Conservation (phyloP, 129 eudicot genomes). For the Chrysanthemum lavandulifolium region DNA sequence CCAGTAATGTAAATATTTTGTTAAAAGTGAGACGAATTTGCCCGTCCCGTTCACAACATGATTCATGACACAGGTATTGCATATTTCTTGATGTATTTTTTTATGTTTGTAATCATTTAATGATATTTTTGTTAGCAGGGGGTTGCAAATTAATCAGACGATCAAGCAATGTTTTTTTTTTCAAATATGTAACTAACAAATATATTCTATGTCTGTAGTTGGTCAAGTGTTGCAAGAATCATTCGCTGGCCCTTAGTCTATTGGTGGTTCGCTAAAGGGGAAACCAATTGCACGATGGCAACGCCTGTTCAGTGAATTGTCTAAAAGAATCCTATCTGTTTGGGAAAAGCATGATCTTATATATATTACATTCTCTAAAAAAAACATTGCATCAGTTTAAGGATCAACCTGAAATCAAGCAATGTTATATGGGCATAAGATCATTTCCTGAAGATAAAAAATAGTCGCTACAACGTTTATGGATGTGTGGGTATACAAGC, state of each 20-base stretch:
- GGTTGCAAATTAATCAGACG: no score
- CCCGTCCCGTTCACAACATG: no score
- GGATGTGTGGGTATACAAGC: no score
- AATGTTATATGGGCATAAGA: conserved; percentile 33
- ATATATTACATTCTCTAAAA: conserved; percentile 18
- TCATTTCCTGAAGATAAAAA: conserved; percentile 39
- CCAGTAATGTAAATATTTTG: no score
- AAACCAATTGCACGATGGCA: conserved; percentile 25
- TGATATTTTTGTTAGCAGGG: no score
- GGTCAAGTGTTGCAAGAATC: conserved; percentile 29
- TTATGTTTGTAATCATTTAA: no score
- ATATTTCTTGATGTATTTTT: no score
- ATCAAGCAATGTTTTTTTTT: no score
- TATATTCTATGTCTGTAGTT: conserved; percentile 12
- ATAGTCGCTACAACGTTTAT: not conserved
- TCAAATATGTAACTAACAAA: not conserved
- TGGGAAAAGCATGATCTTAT: conserved; percentile 24
- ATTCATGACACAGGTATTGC: no score
- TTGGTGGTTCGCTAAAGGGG: conserved; percentile 35
- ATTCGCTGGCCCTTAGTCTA: conserved; percentile 18
- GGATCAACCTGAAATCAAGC: conserved; percentile 20
- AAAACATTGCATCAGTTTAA: conserved; percentile 24
- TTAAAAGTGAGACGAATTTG: no score
- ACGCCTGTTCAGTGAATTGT: conserved; percentile 17
- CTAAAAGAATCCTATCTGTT: conserved; percentile 26